A percentile compares a stretch with the other conserved stretches of the same genome.
Evolutionary conservation across 2,329 filamentous ascomycete genomes (phyloP).

Genomic region (Fusarium albosuccineum): DNA sequence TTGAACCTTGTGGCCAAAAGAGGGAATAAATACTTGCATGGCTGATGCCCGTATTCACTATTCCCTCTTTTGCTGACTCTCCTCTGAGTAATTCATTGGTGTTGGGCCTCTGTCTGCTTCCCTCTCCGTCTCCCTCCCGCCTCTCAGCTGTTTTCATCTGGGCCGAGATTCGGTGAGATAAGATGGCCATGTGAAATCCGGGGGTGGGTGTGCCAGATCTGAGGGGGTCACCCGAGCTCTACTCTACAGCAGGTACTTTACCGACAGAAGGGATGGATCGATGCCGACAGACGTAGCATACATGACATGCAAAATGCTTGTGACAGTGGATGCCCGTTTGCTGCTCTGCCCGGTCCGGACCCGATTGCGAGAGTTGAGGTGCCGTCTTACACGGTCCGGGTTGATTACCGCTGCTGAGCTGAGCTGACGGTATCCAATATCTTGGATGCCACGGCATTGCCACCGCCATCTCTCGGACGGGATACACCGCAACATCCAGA

Average conservation of each 20-base stretch:
- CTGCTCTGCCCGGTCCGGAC: not conserved
- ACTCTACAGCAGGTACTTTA: not conserved
- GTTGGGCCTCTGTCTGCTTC: not conserved
- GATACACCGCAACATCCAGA: no score
- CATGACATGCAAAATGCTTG: constrained; percentile 20
- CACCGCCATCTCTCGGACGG: no score
- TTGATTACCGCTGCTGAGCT: constrained; percentile 19
- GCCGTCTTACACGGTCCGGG: not conserved
- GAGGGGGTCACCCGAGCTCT: constrained; percentile 10
- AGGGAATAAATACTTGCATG: not conserved
- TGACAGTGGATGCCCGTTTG: constrained; percentile 13
- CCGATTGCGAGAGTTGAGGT: not conserved
- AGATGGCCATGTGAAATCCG: constrained; percentile 37
- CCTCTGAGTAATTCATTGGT: constrained; percentile 26
- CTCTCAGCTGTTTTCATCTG: not conserved
- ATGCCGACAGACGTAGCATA: not conserved
- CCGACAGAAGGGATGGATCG: constrained; percentile 3
- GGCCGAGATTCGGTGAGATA: constrained; percentile 1
- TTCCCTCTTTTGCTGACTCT: constrained; percentile 1
- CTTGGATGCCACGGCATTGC: not conserved
- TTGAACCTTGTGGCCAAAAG: constrained; percentile 10
- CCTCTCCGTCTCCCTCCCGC: no score
- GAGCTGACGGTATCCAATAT: not conserved
- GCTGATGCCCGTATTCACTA: constrained; percentile 4
- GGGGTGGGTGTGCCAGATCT: constrained; percentile 27